Base-by-base conservation (phyloP, 2,329 filamentous ascomycete species). In the Cercospora citrullina region DNA sequence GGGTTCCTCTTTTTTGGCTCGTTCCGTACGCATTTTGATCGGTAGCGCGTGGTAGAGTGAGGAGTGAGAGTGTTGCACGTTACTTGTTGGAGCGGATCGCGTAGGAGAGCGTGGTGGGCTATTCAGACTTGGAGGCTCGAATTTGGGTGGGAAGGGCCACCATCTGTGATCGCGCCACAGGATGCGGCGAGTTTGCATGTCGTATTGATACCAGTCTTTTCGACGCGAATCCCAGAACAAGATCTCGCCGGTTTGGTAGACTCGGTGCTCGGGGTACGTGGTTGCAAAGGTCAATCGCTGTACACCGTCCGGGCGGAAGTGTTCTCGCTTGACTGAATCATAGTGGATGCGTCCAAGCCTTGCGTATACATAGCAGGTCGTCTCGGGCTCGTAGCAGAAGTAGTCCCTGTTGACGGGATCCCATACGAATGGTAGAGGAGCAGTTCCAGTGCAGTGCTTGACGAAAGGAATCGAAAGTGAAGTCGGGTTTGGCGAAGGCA, bases 321-420 rank as follows among this genome's bases (percentile, higher is more conserved):
- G 67, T 59, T 68, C 63, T 45, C 63, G 63, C 18, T 65, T 68
- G 28, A 68, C 14, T n/a, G 63, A 45, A 23, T 68, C 67, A 42
- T 68, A 68, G 18, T 65, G 60, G 9, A 68, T 45, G 16, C 67
- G 51, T 4, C 67, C 67, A 23, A 65, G 39, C 60, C 59, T 68
- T 26, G 60, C 60, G 67, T 68, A 68, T 26, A 68, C 39, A 26
- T 65, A 68, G n/a, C 60, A 62, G 1, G 63, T 66, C n/a, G 67
- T 68, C 36, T 68, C 63, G 3, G 67, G 59, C 16, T 68, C 67
- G 5, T 68, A 68, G 59, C 67, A 65, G 42, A 68, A 68, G 63
- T 65, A 68, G 42, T 68, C 67, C 16, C 39, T 58, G 53, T 65
- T 63, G 21, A 68, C 14, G 4, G 63, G 53, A 30, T 68, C 67